Percentiles rank a stretch among this genome's conserved stretches.
These are phyloP conservation scores for Zymoseptoria tritici DNA, from an alignment of 2,329 filamentous ascomycete species.

Conservation along the genomic window DNA sequence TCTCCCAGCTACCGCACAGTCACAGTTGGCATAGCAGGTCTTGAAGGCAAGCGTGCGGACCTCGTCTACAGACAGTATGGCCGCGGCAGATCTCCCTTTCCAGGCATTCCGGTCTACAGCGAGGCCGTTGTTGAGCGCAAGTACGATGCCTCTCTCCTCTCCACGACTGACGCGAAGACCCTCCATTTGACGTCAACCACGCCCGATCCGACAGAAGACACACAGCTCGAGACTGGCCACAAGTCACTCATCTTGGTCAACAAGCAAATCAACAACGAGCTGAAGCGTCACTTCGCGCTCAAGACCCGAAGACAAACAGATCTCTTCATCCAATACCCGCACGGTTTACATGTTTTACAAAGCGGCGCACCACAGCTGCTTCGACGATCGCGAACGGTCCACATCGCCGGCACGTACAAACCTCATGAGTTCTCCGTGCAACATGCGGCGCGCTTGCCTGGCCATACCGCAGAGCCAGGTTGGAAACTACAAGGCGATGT, in stretches of 20 bases:
- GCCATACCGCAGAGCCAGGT: not conserved
- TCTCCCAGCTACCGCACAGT: conserved; percentile 31
- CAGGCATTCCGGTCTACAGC: conserved; percentile 33
- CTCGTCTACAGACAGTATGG: conserved; percentile 26
- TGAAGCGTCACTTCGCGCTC: conserved; percentile 30
- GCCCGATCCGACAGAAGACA: conserved; percentile 5
- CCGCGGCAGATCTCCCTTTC: conserved; percentile 19
- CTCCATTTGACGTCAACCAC: conserved; percentile 10
- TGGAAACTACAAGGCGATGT: conserved; percentile 14
- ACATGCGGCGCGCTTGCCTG: conserved; percentile 14
- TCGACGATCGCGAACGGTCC: conserved; percentile 34
- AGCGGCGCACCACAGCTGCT: conserved; percentile 33
- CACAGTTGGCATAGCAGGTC: conserved; percentile 33
- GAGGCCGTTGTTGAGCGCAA: conserved; percentile 29
- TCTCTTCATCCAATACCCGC: conserved; percentile 35
- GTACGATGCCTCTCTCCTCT: conserved; percentile 31
- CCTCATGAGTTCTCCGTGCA: conserved; percentile 13
- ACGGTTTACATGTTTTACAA: conserved; percentile 35
- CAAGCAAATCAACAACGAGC: conserved; percentile 31
- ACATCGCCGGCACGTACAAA: conserved; percentile 35
- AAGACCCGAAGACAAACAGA: conserved; percentile 28
- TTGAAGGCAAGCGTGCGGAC: conserved; percentile 27
- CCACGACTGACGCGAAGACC: conserved; percentile 22
- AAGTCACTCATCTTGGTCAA: conserved; percentile 19
- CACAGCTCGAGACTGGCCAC: conserved; percentile 10